These are phyloP conservation scores for Pythium sp. DNA, from an alignment of 352 stramenopile species.

Conservation along the genomic window DNA sequence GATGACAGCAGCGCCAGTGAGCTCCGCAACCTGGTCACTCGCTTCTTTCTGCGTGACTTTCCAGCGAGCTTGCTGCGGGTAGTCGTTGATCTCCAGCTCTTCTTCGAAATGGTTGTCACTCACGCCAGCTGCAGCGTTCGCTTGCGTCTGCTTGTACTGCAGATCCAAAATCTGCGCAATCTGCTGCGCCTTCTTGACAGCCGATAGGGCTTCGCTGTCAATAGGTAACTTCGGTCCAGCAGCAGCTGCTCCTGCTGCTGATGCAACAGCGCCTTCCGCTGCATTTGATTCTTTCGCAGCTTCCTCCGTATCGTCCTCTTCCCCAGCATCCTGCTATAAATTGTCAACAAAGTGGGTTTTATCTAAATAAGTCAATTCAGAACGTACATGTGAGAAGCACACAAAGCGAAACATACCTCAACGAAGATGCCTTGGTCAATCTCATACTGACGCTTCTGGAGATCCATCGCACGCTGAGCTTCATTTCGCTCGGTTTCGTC, in stretches of 20 bases:
- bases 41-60: constrained; percentile 87
- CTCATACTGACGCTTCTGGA: constrained; percentile 91
- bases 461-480: constrained; percentile 89
- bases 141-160: constrained; percentile 65
- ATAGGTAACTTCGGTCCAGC: constrained; percentile 17
- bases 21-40: constrained; percentile 82
- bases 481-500: constrained; percentile 97
- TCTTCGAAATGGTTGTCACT: constrained; percentile 78
- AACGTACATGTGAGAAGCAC: background rate
- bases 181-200: constrained; percentile 80
- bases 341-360: background rate
- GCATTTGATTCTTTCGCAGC: constrained; percentile 20
- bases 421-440: constrained; percentile 81
- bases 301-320: constrained; percentile 58
- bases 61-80: constrained; percentile 89
- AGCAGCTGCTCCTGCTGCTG: constrained; percentile 3
- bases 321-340: constrained; percentile 41
- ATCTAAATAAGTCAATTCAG: background rate
- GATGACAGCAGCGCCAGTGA: constrained; percentile 88
- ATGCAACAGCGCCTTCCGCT: background rate
- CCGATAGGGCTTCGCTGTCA: constrained; percentile 63
- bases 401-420: constrained; percentile 35
- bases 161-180: constrained; percentile 83
- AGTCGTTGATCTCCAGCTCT: constrained; percentile 95
- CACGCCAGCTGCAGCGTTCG: constrained; percentile 22